phyloP scores from a whole-genome alignment of 2,329 filamentous ascomycete species.

The Pseudogymnoascus sp. region DNA sequence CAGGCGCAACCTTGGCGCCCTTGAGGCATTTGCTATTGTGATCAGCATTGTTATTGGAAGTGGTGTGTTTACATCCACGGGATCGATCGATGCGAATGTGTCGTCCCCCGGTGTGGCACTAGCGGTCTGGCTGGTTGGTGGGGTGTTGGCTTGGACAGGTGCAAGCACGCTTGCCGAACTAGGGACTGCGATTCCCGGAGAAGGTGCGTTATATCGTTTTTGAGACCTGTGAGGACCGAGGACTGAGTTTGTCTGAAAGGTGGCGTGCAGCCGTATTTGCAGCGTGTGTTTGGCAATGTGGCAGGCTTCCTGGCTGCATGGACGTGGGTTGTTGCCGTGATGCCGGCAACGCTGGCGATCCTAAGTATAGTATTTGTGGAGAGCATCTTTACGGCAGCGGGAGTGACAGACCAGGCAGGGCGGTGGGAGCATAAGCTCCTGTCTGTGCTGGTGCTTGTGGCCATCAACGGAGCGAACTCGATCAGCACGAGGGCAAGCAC shows the following conservation, averaged over 20 bases:
- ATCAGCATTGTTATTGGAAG: conserved; percentile 60
- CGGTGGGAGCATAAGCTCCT: conserved; percentile 44
- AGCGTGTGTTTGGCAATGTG: conserved; percentile 54
- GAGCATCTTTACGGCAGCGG: conserved; percentile 49
- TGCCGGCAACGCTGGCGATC: conserved; percentile 59
- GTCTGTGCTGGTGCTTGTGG: conserved; percentile 42
- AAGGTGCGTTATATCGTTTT: conserved; percentile 36
- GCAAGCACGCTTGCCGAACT: conserved; percentile 57
- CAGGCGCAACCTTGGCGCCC: conserved; percentile 40
- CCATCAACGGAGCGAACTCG: conserved; percentile 47
- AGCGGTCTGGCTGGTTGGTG: conserved; percentile 55
- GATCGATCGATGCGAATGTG: conserved; percentile 57
- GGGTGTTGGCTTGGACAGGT: conserved; percentile 58
- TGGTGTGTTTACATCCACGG: conserved; percentile 59
- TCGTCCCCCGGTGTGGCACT: conserved; percentile 54
- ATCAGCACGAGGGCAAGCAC: conserved; percentile 52
- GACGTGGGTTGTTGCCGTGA: conserved; percentile 60
- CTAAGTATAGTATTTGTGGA: conserved; percentile 59
- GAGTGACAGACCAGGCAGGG: conserved; percentile 40
- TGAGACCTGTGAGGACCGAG: neutral
- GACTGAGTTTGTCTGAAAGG: conserved; percentile 31
- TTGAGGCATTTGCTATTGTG: conserved; percentile 52
- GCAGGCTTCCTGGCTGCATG: conserved; percentile 59
- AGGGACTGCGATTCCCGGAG: conserved; percentile 56
- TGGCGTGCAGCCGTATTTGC: conserved; percentile 57